Conservation (phyloP, 2,329 filamentous ascomycete species). For the Chaetomium globosum region DNA sequence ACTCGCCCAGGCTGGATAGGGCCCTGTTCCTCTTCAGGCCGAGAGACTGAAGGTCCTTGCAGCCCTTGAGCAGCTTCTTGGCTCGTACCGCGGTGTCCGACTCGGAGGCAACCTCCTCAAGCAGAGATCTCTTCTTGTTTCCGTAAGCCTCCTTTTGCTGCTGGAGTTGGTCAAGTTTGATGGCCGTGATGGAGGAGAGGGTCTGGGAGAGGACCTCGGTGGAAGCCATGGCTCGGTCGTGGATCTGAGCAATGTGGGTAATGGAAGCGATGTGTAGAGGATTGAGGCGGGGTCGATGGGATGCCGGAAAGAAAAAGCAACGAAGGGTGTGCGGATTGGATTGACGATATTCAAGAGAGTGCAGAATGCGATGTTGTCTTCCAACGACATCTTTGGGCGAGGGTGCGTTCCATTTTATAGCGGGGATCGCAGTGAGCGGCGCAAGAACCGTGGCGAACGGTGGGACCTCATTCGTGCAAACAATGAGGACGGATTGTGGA, state of each 20-base stretch:
- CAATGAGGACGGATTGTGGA: slow-evolving; percentile 6
- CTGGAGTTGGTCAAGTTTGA: slow-evolving; percentile 60
- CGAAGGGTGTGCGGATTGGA: neutral
- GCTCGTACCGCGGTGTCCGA: slow-evolving; percentile 40
- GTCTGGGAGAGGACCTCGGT: slow-evolving; percentile 53
- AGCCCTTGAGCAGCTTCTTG: slow-evolving; percentile 42
- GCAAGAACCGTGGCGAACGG: neutral
- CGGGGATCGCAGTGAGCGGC: neutral
- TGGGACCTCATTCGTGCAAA: neutral
- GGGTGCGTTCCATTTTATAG: slow-evolving; percentile 13
- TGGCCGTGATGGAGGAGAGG: slow-evolving; percentile 56
- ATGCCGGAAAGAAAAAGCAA: neutral
- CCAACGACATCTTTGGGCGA: neutral
- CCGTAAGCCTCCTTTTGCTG: slow-evolving; percentile 56
- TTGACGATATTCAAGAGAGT: neutral
- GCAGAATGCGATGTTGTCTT: slow-evolving; percentile 7
- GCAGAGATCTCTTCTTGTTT: slow-evolving; percentile 48
- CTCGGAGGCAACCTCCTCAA: slow-evolving; percentile 39
- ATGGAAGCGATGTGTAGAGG: slow-evolving; percentile 5
- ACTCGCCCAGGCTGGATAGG: slow-evolving; percentile 50
- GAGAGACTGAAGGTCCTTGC: slow-evolving; percentile 43
- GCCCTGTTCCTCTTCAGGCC: slow-evolving; percentile 39
- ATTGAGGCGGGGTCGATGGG: neutral
- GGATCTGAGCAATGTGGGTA: neutral
- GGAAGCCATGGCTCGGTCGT: slow-evolving; percentile 41